A percentile compares a stretch with the other conserved stretches of the same genome.
These are phyloP conservation scores for Hypoxylon cercidicola DNA, from an alignment of 495 filamentous ascomycete species.

Conservation along the genomic window DNA sequence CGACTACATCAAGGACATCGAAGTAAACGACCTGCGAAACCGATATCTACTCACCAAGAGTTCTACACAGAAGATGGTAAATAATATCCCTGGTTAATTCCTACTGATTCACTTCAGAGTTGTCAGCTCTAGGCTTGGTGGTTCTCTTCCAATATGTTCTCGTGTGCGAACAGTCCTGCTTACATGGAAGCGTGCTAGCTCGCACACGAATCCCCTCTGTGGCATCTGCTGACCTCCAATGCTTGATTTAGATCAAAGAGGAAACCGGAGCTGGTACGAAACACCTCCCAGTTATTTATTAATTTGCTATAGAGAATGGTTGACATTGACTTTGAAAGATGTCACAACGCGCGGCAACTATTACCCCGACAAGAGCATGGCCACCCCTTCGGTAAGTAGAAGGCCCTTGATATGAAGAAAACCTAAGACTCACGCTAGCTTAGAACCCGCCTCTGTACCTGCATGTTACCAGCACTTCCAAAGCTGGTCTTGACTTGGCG, in stretches of 20 bases:
- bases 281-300: constrained; percentile 59
- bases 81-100: constrained; percentile 72
- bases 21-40: constrained; percentile 97
- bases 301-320: constrained; percentile 60
- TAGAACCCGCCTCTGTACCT: constrained; percentile 95
- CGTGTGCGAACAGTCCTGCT: constrained; percentile 80
- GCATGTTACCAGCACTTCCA: constrained; percentile 92
- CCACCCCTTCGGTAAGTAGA: constrained; percentile 82
- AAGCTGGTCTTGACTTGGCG: constrained; percentile 89
- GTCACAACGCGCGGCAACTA: constrained; percentile 97
- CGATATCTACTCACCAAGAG: constrained; percentile 98
- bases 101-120: constrained; percentile 82
- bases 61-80: constrained; percentile 99
- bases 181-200: constrained; percentile 82
- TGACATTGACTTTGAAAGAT: constrained; percentile 81
- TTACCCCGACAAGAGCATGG: constrained; percentile 97
- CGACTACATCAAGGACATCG: constrained; percentile 97
- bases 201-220: constrained; percentile 75
- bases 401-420: constrained; percentile 1
- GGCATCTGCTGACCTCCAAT: constrained; percentile 96
- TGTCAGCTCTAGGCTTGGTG: constrained; percentile 52
- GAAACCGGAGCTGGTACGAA: constrained; percentile 99
- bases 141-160: constrained; percentile 50
- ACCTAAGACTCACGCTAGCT: constrained; percentile 16
- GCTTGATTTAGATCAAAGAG: constrained; percentile 99